phyloP scores from a whole-genome alignment of 1,284 basidiomycete species.

The Microbotryum scabiosae region DNA sequence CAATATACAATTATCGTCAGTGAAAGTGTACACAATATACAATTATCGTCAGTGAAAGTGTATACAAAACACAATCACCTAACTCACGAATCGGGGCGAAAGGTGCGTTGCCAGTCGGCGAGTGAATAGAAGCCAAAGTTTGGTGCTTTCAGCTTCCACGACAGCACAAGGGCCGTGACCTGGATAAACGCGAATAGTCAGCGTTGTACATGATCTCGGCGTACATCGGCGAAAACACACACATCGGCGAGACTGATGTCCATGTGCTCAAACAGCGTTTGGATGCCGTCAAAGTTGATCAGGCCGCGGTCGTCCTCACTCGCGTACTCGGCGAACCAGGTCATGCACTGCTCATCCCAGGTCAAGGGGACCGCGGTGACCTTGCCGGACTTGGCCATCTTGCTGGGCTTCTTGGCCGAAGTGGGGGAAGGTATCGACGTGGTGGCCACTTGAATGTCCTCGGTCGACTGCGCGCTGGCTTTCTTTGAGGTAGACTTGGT shows the following conservation, averaged over 20 bases:
- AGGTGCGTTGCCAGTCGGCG: background rate
- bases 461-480: too few relatives aligned
- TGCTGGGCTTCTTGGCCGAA: too few relatives aligned
- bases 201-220: background rate
- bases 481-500: background rate
- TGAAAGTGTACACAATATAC: background rate
- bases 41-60: too few relatives aligned
- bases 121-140: constrained; percentile 18
- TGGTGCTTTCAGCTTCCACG: constrained; percentile 13
- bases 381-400: too few relatives aligned
- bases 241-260: constrained; percentile 4
- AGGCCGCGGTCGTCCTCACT: constrained; percentile 6
- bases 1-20: background rate
- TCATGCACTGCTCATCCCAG: constrained; percentile 14
- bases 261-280: constrained; percentile 27
- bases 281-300: constrained; percentile 25
- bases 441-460: too few relatives aligned
- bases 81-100: background rate
- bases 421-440: too few relatives aligned
- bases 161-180: constrained; percentile 23
- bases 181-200: background rate
- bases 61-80: too few relatives aligned
- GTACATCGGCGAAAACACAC: background rate
- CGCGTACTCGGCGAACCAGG: constrained; percentile 19
- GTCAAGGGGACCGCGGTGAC: background rate